These are phyloP conservation scores for rapeseed (Brassica napus) DNA, from an alignment of 345 rosid genomes.

Conservation along the genomic window DNA sequence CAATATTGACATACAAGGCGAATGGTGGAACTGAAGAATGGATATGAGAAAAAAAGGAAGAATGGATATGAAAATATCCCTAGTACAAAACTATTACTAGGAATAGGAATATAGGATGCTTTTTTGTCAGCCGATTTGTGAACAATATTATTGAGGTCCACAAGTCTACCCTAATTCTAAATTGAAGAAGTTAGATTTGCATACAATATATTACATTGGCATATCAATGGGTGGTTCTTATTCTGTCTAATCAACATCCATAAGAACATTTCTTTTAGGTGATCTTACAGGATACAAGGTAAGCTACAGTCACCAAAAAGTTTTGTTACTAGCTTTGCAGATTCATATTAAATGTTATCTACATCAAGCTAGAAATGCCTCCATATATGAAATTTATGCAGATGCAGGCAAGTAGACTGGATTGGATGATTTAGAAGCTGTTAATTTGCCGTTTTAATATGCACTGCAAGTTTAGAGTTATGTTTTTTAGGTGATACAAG, in stretches of 20 bases:
- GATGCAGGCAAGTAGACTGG: not conserved
- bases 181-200: not conserved
- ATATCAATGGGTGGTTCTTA: not conserved
- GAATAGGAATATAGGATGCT: not conserved
- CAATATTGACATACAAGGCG: not conserved
- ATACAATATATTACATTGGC: not conserved
- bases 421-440: not conserved
- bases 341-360: slow-evolving; percentile 57
- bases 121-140: not conserved
- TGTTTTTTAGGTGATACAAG: not conserved
- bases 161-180: not conserved
- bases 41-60: not conserved
- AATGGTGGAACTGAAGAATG: not conserved
- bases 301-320: slow-evolving; percentile 55
- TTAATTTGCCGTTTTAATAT: not conserved
- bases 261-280: not conserved
- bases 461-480: slow-evolving; percentile 1
- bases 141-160: not conserved
- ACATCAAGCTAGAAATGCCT: not conserved
- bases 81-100: not conserved
- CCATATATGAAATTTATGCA: not conserved
- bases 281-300: not conserved
- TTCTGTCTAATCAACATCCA: not conserved
- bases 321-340: slow-evolving; percentile 67
- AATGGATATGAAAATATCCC: not conserved